A percentile compares a stretch with the other conserved stretches of the same genome.
Evolutionary conservation across 257 asterid species (phyloP).

Genomic region (Solanum lycopersicoides): DNA sequence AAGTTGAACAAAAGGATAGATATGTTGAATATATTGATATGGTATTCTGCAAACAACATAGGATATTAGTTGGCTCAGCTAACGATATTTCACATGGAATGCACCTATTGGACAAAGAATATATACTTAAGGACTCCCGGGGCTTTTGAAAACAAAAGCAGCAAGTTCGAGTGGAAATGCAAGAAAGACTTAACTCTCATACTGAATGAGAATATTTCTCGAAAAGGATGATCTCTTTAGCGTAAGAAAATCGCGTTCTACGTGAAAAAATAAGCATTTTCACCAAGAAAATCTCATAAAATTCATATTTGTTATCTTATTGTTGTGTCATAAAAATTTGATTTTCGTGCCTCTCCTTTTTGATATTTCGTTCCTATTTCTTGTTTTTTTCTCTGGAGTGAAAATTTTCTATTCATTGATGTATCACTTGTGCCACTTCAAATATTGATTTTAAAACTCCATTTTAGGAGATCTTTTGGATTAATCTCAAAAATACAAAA

Average conservation of each 20-base stretch:
- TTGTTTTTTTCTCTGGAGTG: background rate
- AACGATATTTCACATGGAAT: background rate
- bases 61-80: background rate
- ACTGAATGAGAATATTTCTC: too few relatives aligned
- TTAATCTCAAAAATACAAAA: background rate
- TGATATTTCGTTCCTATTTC: too few relatives aligned
- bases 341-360: too few relatives aligned
- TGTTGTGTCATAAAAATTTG: too few relatives aligned
- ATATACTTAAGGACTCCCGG: background rate
- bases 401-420: background rate
- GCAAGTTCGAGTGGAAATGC: too few relatives aligned
- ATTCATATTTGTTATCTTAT: too few relatives aligned
- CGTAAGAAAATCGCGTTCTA: too few relatives aligned
- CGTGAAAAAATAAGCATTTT: too few relatives aligned
- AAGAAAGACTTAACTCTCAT: too few relatives aligned
- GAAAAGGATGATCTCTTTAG: too few relatives aligned
- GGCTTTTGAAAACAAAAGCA: too few relatives aligned
- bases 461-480: background rate
- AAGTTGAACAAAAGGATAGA: background rate
- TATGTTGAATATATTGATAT: rapidly evolving
- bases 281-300: too few relatives aligned
- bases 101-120: background rate
- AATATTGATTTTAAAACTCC: background rate
- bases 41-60: background rate
- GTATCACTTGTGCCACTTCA: background rate